These are phyloP conservation scores for Claviceps fusiformis DNA, from an alignment of 2,329 filamentous ascomycete genomes.

Conservation along the genomic window DNA sequence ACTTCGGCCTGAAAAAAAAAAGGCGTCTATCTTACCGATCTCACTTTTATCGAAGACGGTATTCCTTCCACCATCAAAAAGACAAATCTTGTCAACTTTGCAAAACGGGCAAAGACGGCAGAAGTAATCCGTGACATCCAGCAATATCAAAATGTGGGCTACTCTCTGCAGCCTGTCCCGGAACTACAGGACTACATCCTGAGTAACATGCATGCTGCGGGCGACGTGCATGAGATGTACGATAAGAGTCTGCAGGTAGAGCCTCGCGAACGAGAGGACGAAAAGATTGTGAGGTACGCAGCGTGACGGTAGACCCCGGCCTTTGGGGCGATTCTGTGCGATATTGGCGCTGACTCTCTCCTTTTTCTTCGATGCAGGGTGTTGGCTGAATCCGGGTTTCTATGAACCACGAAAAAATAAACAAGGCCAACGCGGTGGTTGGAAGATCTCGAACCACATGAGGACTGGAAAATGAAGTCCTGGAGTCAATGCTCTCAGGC, in stretches of 20 bases:
- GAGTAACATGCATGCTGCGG: slow-evolving; percentile 87
- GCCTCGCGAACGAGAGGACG: slow-evolving; percentile 90
- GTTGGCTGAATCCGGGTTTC: slow-evolving; percentile 47
- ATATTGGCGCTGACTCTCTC: slow-evolving; percentile 1
- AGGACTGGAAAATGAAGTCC: not conserved
- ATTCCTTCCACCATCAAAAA: slow-evolving; percentile 95
- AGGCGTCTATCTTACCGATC: slow-evolving; percentile 88
- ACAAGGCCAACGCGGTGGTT: not conserved
- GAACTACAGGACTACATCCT: slow-evolving; percentile 96
- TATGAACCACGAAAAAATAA: slow-evolving; percentile 23
- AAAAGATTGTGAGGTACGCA: slow-evolving; percentile 95
- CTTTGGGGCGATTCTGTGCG: not conserved
- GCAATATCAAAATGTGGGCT: slow-evolving; percentile 97
- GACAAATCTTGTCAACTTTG: slow-evolving; percentile 94
- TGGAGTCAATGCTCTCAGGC: not conserved
- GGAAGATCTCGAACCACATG: not conserved
- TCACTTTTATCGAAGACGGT: slow-evolving; percentile 97
- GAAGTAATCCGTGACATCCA: slow-evolving; percentile 98
- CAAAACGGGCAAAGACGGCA: slow-evolving; percentile 93
- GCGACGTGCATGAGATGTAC: slow-evolving; percentile 98
- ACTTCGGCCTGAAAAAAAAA: not conserved
- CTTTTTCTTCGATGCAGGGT: slow-evolving; percentile 29
- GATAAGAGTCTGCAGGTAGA: slow-evolving; percentile 90
- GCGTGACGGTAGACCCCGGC: slow-evolving; percentile 14
- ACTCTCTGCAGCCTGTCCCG: slow-evolving; percentile 73